These are phyloP conservation scores for Protea cynaroides DNA, from an alignment of 164 flowering plant species.

Conservation along the genomic window DNA sequence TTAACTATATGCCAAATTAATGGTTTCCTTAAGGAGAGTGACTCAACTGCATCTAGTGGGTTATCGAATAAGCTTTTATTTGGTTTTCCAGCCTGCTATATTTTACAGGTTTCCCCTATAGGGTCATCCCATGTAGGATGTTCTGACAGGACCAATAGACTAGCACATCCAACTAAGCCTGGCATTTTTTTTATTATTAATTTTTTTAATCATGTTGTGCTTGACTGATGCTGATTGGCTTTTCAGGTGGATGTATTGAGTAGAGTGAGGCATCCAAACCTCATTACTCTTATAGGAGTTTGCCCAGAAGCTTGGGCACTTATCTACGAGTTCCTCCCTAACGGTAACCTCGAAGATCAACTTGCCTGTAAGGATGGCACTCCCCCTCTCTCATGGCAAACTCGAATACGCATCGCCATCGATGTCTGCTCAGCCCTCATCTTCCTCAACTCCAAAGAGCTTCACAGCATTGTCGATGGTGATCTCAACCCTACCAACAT, in stretches of 20 bases:
- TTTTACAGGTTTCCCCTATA: no score
- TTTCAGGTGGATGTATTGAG: conserved; percentile 76
- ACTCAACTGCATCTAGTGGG: no score
- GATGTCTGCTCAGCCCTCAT: conserved; percentile 79
- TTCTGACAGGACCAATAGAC: no score
- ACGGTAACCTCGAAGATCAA: conserved; percentile 93
- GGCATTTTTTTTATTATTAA: background rate
- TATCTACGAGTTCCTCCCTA: conserved; percentile 72
- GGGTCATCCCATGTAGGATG: no score
- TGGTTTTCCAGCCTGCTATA: no score
- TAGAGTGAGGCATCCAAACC: conserved; percentile 77
- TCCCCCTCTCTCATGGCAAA: conserved; percentile 43
- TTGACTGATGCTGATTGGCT: conserved; percentile 2
- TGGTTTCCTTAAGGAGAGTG: no score
- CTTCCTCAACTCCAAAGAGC: conserved; percentile 66
- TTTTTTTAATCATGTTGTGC: background rate
- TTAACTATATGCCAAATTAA: no score
- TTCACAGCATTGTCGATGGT: conserved; percentile 69
- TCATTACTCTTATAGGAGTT: conserved; percentile 77
- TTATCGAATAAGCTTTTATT: no score
- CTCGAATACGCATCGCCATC: conserved; percentile 58
- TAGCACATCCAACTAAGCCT: no score
- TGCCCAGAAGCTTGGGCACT: conserved; percentile 73
- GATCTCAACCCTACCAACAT: conserved; percentile 77
- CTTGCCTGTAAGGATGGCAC: conserved; percentile 62